Evolutionary conservation across 2,329 filamentous ascomycete species (phyloP).

Genomic region (Pseudonectria foliicola): DNA sequence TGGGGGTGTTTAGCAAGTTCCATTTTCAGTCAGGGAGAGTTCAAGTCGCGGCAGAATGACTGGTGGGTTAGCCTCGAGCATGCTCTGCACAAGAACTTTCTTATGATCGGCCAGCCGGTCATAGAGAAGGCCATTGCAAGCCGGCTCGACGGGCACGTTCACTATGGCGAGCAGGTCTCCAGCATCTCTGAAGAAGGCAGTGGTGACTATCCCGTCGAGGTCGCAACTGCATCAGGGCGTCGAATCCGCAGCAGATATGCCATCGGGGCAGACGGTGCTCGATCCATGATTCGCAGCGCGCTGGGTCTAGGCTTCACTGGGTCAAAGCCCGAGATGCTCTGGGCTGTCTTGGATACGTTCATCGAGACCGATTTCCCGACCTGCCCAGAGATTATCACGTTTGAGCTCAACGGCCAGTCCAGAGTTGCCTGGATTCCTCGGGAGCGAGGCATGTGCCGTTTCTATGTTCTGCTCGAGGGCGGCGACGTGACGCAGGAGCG

Average conservation of each 20-base stretch:
- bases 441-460: slow-evolving; percentile 39
- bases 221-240: slow-evolving; percentile 26
- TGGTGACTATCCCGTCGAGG: slow-evolving; percentile 25
- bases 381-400: slow-evolving; percentile 40
- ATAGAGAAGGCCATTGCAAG: slow-evolving; percentile 34
- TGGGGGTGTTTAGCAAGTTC: slow-evolving; percentile 33
- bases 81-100: slow-evolving; percentile 39
- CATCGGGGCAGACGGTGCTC: slow-evolving; percentile 46
- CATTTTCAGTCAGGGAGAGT: slow-evolving; percentile 38
- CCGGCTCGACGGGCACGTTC: slow-evolving; percentile 26
- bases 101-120: slow-evolving; percentile 43
- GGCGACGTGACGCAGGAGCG: slow-evolving; percentile 34
- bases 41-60: slow-evolving; percentile 38
- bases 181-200: slow-evolving; percentile 51
- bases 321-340: slow-evolving; percentile 42
- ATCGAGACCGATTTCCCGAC: slow-evolving; percentile 42
- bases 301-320: slow-evolving; percentile 36
- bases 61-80: slow-evolving; percentile 42
- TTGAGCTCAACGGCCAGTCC: slow-evolving; percentile 37
- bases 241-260: slow-evolving; percentile 33
- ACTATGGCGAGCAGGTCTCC: slow-evolving; percentile 31
- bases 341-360: slow-evolving; percentile 41
- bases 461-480: slow-evolving; percentile 40
- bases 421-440: slow-evolving; percentile 42
- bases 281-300: slow-evolving; percentile 36